phyloP scores from a whole-genome alignment of 164 flowering plant species.

The Aristolochia fimbriata region DNA sequence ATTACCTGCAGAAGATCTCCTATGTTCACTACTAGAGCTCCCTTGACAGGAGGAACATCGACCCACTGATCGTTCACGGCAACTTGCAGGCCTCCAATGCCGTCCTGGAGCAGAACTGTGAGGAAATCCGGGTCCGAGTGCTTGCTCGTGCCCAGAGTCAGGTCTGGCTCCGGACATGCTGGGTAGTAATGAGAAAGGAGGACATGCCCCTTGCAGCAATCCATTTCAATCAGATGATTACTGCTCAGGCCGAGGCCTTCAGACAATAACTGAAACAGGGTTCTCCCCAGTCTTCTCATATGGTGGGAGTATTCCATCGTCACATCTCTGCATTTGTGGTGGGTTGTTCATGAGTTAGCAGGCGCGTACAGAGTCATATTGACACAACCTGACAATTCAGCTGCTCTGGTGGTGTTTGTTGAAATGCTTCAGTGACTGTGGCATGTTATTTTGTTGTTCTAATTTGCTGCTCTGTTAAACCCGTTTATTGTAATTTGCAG shows the following conservation, averaged over 20 bases:
- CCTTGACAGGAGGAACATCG: slow-evolving; percentile 13
- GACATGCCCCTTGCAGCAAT: slow-evolving; percentile 11
- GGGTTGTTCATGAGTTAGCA: not conserved
- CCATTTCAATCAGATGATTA: slow-evolving; percentile 13
- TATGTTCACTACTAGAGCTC: slow-evolving; percentile 19
- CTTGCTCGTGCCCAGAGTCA: slow-evolving; percentile 13
- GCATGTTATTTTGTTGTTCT: not conserved
- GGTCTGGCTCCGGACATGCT: slow-evolving; percentile 22
- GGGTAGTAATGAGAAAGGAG: not conserved
- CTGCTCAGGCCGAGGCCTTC: slow-evolving; percentile 26
- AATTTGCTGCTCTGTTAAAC: not conserved
- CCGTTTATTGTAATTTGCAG: not conserved
- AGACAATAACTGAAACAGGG: slow-evolving; percentile 13
- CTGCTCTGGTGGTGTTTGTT: too few relatives aligned
- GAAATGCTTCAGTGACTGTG: not conserved
- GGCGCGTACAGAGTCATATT: too few relatives aligned
- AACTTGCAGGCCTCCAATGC: slow-evolving; percentile 21
- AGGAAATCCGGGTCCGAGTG: slow-evolving; percentile 25
- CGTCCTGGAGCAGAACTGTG: slow-evolving; percentile 20
- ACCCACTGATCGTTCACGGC: slow-evolving; percentile 18
- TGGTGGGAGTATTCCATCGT: slow-evolving; percentile 8
- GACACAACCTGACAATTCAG: too few relatives aligned
- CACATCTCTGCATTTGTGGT: slow-evolving; percentile 12
- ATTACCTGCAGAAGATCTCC: slow-evolving; percentile 19
- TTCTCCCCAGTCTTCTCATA: slow-evolving; percentile 11